phyloP scores from a whole-genome alignment of 306 rosid genomes.

The Lotus japonicus region DNA sequence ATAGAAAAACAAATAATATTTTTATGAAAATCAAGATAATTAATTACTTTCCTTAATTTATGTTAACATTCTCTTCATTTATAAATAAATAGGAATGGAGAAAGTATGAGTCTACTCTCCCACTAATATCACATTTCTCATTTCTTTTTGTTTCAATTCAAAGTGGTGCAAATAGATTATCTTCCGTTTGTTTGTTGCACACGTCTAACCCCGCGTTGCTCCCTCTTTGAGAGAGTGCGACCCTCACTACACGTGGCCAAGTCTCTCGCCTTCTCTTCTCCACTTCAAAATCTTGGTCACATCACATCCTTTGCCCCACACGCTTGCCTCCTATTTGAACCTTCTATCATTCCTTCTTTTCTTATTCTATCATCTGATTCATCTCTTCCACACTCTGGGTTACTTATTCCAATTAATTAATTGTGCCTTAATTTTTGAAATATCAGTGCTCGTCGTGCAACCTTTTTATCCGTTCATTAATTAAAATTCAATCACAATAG shows the following conservation, averaged over 20 bases:
- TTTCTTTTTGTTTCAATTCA: too few species aligned
- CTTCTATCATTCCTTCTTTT: not conserved
- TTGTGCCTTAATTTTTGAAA: not conserved
- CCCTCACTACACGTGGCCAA: slow-evolving; percentile 54
- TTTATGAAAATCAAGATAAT: too few species aligned
- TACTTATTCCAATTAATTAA: not conserved
- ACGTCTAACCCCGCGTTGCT: slow-evolving; percentile 71
- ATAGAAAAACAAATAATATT: too few species aligned
- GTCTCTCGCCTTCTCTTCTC: not conserved
- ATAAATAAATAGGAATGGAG: too few species aligned
- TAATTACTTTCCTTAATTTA: too few species aligned
- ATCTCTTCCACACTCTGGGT: not conserved
- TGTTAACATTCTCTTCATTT: too few species aligned
- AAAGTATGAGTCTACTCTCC: too few species aligned
- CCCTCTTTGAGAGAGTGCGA: slow-evolving; percentile 28
- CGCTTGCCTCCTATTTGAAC: slow-evolving; percentile 29
- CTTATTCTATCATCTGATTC: not conserved
- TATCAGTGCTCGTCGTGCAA: not conserved
- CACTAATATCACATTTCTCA: too few species aligned
- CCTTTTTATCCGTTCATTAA: too few species aligned
- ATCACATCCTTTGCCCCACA: slow-evolving; percentile 60
- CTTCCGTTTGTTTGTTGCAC: slow-evolving; percentile 12
- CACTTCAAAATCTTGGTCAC: slow-evolving; percentile 34
- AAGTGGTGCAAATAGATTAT: too few species aligned
- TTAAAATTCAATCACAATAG: not conserved